Evolutionary conservation across 2,329 filamentous ascomycete genomes (phyloP).

Genomic region (Fusarium mangiferae): DNA sequence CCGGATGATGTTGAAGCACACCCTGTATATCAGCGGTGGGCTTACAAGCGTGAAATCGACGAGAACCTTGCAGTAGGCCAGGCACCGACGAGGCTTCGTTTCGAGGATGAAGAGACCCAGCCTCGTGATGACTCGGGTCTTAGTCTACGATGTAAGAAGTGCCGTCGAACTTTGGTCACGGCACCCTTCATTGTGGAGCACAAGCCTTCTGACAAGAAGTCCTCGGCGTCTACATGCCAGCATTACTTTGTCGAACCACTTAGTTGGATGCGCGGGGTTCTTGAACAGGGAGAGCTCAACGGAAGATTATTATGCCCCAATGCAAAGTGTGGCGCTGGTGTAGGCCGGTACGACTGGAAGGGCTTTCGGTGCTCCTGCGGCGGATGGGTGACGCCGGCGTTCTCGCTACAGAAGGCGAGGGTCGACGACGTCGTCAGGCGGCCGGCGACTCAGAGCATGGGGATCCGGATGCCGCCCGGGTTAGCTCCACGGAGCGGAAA

Average conservation of each 20-base stretch:
- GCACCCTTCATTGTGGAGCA: constrained; percentile 74
- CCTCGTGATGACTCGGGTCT: constrained; percentile 42
- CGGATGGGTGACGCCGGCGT: constrained; percentile 89
- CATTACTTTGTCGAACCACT: constrained; percentile 93
- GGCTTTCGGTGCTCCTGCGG: constrained; percentile 92
- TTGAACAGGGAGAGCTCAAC: constrained; percentile 83
- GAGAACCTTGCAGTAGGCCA: constrained; percentile 75
- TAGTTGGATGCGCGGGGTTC: constrained; percentile 90
- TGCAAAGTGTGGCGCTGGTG: constrained; percentile 78
- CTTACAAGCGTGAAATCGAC: constrained; percentile 65
- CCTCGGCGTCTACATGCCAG: constrained; percentile 64
- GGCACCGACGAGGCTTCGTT: constrained; percentile 84
- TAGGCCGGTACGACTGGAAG: constrained; percentile 96
- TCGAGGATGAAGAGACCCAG: constrained; percentile 77
- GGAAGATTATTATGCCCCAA: constrained; percentile 88
- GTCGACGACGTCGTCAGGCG: constrained; percentile 72
- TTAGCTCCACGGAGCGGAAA: constrained; percentile 48
- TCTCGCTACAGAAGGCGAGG: constrained; percentile 83
- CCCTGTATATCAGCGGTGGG: constrained; percentile 81
- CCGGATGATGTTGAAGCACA: constrained; percentile 73
- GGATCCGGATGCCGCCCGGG: constrained; percentile 67
- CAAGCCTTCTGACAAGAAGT: constrained; percentile 45
- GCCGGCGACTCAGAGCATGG: constrained; percentile 48
- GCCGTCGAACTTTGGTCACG: constrained; percentile 72
- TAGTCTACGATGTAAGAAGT: constrained; percentile 85